Evolutionary conservation across 2,329 filamentous ascomycete genomes (phyloP), one percentile per base, ranked within the genome.

Genomic region (Stagonosporopsis rhizophila): DNA sequence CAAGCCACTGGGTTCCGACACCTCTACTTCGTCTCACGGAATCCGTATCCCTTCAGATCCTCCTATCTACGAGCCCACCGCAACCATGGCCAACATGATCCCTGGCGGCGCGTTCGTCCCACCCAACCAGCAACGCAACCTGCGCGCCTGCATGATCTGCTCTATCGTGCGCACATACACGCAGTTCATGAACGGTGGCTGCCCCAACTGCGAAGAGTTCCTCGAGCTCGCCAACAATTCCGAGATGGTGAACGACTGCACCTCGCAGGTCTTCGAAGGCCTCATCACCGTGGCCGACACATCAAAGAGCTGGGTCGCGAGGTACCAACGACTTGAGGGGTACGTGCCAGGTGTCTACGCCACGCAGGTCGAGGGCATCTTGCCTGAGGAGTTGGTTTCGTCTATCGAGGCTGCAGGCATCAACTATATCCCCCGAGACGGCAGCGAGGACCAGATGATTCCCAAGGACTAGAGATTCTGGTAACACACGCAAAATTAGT

Each of bases 131-230:
- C 87, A 89, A 80, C 91, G 93, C 78, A 88, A 91, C 75, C 85
- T 96, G 66, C 93, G 95, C 78, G 95, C 95, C 71, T 99, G 95
- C 83, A 97, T 99, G 92, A 92, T 98, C 67, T 99, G 95, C 86
- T 94, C 92, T 51, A 90, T 98, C 74, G 91, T 98, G 64, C 92
- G 94, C 82, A 89, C 90, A 59, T 87, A 89, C 71, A 83, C 83
- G 65, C 89, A 91, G 76, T 99, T 99, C 83, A 84, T 88, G 70
- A 85, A 87, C 69, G 84, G 90, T 73, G 95, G 95, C 66, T 99
- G 95, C 75, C 95, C 95, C 60, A 99, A 99, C 82, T 99, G 95
- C 84, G 94, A 97, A 74, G 87, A 90, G 45, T 91, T 96, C 77
- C 89, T 99, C 56, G 88, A 91, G 76, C 89, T 98, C 59, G 84